A percentile compares a stretch with the other conserved stretches of the same genome.
phyloP scores from a whole-genome alignment of 257 asterid species.

The Ajuga chamaepitys region DNA sequence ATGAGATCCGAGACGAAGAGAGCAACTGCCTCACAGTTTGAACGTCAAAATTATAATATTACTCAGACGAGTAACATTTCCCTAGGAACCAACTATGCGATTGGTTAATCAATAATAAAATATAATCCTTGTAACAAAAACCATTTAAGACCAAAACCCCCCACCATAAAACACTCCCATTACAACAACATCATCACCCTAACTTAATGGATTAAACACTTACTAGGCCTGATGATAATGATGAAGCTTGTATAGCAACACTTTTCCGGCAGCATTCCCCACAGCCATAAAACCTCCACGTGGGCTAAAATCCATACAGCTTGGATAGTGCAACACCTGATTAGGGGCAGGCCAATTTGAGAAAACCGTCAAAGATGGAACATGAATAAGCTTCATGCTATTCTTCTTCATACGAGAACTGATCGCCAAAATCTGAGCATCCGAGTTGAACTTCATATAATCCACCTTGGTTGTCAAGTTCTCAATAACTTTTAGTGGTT shows the following conservation, averaged over 20 bases:
- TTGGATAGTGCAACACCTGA: conserved; percentile 44
- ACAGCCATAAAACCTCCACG: conserved; percentile 83
- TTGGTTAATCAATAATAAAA: neutral
- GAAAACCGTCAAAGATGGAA: conserved; percentile 64
- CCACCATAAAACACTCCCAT: neutral
- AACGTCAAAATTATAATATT: too few species aligned
- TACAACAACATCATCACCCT: neutral
- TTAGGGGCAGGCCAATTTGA: conserved; percentile 79
- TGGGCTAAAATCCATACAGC: conserved; percentile 85
- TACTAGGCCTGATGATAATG: conserved; percentile 69
- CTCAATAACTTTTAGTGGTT: conserved; percentile 68
- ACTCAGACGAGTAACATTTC: neutral
- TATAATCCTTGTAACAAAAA: neutral
- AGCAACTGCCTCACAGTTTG: too few species aligned
- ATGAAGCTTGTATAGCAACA: conserved; percentile 78
- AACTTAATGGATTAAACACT: neutral
- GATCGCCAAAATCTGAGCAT: conserved; percentile 73
- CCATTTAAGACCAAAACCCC: neutral
- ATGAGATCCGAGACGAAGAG: too few species aligned
- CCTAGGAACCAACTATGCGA: neutral
- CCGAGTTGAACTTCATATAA: conserved; percentile 68
- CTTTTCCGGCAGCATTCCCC: conserved; percentile 87
- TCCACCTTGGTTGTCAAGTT: conserved; percentile 74
- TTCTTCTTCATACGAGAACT: conserved; percentile 83
- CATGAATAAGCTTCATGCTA: conserved; percentile 66